phyloP scores from a whole-genome alignment of 176 grass and related monocot species.

The Oryza meridionalis region DNA sequence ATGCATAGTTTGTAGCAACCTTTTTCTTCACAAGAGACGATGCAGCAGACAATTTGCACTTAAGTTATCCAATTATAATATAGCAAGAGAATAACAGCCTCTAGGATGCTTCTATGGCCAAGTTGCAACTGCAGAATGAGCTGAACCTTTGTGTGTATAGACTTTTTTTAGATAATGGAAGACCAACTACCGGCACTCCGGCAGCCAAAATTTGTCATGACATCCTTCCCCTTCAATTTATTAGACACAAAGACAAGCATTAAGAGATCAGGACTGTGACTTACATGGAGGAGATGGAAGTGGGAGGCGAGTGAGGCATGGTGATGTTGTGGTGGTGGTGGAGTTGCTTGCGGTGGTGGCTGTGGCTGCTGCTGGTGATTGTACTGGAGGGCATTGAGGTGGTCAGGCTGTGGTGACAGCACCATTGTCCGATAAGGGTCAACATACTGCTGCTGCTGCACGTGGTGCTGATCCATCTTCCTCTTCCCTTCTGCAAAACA shows the following conservation, averaged over 20 bases:
- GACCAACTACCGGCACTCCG: not conserved
- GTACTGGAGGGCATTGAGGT: slow-evolving; percentile 44
- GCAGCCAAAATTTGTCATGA: slow-evolving; percentile 6
- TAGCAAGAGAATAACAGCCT: not conserved
- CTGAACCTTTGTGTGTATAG: not conserved
- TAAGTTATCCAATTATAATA: not conserved
- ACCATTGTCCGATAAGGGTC: slow-evolving; percentile 47
- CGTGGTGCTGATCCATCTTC: slow-evolving; percentile 48
- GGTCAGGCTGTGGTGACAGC: slow-evolving; percentile 50
- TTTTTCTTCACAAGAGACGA: not conserved
- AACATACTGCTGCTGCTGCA: slow-evolving; percentile 42
- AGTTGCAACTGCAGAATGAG: not conserved
- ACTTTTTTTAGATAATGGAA: not conserved
- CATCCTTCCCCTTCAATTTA: not conserved
- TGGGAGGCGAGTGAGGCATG: slow-evolving; percentile 60
- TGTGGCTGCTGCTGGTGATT: slow-evolving; percentile 35
- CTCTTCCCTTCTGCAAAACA: not conserved
- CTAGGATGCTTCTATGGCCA: not conserved
- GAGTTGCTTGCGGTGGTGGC: slow-evolving; percentile 2
- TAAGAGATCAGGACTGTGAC: not conserved
- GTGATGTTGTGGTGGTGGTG: slow-evolving; percentile 43
- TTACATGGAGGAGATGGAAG: slow-evolving; percentile 68
- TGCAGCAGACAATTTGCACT: not conserved
- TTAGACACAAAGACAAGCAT: not conserved
- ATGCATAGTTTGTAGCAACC: not conserved